These are phyloP conservation scores for Closterium sp. DNA, from an alignment of 139 green algal genomes.

Conservation along the genomic window DNA sequence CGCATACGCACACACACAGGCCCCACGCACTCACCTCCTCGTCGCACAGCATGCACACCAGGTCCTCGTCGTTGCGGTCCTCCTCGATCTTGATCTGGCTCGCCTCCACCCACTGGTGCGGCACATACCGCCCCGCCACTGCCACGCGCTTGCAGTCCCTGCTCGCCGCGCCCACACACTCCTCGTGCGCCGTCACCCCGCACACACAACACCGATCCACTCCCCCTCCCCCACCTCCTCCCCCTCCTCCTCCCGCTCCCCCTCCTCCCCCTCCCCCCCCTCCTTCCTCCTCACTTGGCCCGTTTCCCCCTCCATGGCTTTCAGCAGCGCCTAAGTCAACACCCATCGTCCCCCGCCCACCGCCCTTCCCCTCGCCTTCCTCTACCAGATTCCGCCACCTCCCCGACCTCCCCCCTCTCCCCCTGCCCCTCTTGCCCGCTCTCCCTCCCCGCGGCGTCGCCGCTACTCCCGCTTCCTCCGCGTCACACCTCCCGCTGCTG, in stretches of 20 bases:
- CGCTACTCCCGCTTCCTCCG: not conserved
- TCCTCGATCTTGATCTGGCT: slow-evolving; percentile 12
- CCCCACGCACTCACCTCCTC: slow-evolving; percentile 14
- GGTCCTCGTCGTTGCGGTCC: slow-evolving; percentile 51
- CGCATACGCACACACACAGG: not conserved
- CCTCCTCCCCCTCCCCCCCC: not conserved
- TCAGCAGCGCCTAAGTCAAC: slow-evolving; percentile 62
- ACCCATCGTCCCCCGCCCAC: not conserved
- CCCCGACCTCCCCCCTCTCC: not conserved
- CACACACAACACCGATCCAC: slow-evolving; percentile 61
- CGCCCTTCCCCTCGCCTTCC: not conserved
- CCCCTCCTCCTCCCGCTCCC: not conserved
- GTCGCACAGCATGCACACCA: slow-evolving; percentile 38
- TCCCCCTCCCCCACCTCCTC: not conserved
- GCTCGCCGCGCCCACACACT: slow-evolving; percentile 54
- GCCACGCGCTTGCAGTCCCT: slow-evolving; percentile 56
- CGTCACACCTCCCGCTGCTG: not conserved
- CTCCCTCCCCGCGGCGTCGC: not conserved
- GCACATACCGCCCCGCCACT: not conserved
- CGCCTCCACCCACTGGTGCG: slow-evolving; percentile 48
- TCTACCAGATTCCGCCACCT: not conserved
- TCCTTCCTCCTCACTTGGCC: not conserved
- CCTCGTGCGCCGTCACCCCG: slow-evolving; percentile 62
- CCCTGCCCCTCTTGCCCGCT: not conserved
- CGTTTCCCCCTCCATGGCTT: not conserved